These are phyloP conservation scores for Neonectria ditissima DNA, from an alignment of 2,329 filamentous ascomycete genomes.

Conservation along the genomic window DNA sequence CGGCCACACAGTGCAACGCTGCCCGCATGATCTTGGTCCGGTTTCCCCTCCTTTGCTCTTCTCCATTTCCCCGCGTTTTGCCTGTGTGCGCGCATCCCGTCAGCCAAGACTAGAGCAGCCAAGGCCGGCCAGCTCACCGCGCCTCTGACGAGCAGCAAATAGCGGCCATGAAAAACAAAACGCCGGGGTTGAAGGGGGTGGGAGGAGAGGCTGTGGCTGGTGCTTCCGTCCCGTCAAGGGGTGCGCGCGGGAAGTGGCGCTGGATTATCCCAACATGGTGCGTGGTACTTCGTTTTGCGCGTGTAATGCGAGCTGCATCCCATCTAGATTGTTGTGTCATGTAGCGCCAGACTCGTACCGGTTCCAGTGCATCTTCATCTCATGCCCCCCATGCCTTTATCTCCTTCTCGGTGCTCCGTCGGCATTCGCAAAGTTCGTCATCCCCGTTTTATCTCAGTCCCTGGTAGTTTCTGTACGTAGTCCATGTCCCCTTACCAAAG, in stretches of 20 bases:
- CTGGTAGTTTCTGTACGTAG: conserved; percentile 5
- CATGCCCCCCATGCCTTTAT: conserved; percentile 22
- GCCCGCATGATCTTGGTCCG: conserved; percentile 40
- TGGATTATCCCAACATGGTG: background rate
- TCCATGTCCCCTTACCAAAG: conserved; percentile 8
- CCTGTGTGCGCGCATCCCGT: conserved; percentile 3
- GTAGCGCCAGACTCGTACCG: conserved; percentile 11
- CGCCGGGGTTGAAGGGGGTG: background rate
- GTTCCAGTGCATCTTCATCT: conserved; percentile 16
- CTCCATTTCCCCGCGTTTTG: conserved; percentile 46
- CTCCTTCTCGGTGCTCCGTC: conserved; percentile 38
- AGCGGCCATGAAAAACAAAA: background rate
- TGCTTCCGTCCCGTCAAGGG: conserved; percentile 1
- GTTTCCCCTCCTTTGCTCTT: conserved; percentile 37
- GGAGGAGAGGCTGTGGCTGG: conserved; percentile 1
- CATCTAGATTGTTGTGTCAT: conserved; percentile 23
- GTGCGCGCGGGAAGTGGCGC: background rate
- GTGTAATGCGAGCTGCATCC: conserved; percentile 8
- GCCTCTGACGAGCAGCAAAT: conserved; percentile 11
- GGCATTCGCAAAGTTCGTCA: conserved; percentile 39
- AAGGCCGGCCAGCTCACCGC: conserved; percentile 10
- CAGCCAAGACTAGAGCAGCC: conserved; percentile 15
- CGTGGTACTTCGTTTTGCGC: conserved; percentile 14
- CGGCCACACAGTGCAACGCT: conserved; percentile 32
- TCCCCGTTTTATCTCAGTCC: conserved; percentile 5